Conservation (phyloP, 495 filamentous ascomycete genomes). For the Recurvomyces mirabilis region DNA sequence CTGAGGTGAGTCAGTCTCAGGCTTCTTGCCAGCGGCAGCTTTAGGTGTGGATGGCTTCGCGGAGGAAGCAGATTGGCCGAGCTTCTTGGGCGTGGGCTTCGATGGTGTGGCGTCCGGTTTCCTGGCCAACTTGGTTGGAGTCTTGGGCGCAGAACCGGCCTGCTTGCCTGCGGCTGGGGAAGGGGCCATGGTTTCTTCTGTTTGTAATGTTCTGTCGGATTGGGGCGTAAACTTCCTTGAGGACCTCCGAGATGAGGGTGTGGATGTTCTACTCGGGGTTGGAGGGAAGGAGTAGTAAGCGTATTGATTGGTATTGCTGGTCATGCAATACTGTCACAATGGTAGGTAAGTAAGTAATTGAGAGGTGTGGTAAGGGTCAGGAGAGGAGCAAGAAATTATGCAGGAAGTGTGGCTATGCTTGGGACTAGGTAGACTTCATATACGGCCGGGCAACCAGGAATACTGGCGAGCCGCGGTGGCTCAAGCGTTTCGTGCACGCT, state of each 20-base stretch:
- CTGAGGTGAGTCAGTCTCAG: constrained; percentile 25
- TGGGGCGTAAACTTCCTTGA: constrained; percentile 28
- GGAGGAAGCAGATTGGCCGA: constrained; percentile 26
- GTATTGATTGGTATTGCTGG: constrained; percentile 37
- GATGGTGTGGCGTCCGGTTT: constrained; percentile 36
- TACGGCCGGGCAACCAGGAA: no score
- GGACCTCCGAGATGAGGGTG: constrained; percentile 17
- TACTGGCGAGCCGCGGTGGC: background rate
- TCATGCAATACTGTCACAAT: constrained; percentile 38
- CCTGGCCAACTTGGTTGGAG: constrained; percentile 41
- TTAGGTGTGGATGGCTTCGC: constrained; percentile 25
- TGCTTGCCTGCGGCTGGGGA: constrained; percentile 40
- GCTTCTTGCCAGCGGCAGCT: constrained; percentile 21
- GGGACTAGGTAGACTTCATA: constrained; percentile 4
- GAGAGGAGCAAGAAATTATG: constrained; percentile 2
- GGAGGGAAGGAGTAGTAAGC: constrained; percentile 42
- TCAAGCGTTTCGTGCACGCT: background rate
- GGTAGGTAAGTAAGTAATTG: no score
- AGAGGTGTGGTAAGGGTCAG: constrained; percentile 1
- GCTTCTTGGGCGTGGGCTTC: constrained; percentile 33
- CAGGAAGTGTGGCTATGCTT: constrained; percentile 14
- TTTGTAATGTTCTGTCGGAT: constrained; percentile 24
- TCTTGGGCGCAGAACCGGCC: constrained; percentile 30
- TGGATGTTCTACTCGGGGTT: constrained; percentile 36
- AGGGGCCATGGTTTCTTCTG: constrained; percentile 34